Evolutionary conservation across 2,329 filamentous ascomycete genomes (phyloP), one percentile per base, ranked within the genome.

Genomic region (Trichoderma semiorbis): DNA sequence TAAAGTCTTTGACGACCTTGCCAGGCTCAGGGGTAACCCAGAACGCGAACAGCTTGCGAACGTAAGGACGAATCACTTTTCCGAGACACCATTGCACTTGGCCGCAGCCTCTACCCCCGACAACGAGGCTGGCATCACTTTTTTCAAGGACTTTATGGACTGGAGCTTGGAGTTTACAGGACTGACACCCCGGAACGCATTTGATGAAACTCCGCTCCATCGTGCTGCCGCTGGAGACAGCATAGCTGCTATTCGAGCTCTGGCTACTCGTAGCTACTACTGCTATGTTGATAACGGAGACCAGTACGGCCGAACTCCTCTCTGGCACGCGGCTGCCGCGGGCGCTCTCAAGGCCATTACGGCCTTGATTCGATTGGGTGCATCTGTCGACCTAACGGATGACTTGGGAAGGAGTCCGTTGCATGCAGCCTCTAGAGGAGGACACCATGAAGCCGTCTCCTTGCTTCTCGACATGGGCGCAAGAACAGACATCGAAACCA

Each of bases 131-230:
- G 57, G 70, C 2, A 3, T 30, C 12, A n/a, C 43, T 2, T 62
- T 72, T 10, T 69, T 72, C 36, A 36, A 58, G 18, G 55, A 72
- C 0, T 5, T 69, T 8, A 21, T 69, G 39, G 63, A 62, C 11
- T 68, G 39, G 57, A 47, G 64, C 30, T 28, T 26, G 28, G 39
- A 62, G 2, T 30, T 55, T 26, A 53, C 11, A 12, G 63, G 63
- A 8, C 5, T 62, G n/a, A 18, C 21, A 0, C 28, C 70, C 28
- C 64, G 70, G 2, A 72, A 72, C 30, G 7, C 6, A 6, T 69
- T 69, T 69, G 70, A 72, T 10, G 70, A 72, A 43, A 72, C 64
- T 7, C 70, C 70, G n/a, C 70, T 72, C 8, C 70, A 72, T 24
- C 34, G 70, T 36, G 70, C 70, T 24, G 63, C 70, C 0, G 70